Evolutionary conservation across 176 grass and related monocot species (phyloP).

Genomic region (Phoenix roebelenii): DNA sequence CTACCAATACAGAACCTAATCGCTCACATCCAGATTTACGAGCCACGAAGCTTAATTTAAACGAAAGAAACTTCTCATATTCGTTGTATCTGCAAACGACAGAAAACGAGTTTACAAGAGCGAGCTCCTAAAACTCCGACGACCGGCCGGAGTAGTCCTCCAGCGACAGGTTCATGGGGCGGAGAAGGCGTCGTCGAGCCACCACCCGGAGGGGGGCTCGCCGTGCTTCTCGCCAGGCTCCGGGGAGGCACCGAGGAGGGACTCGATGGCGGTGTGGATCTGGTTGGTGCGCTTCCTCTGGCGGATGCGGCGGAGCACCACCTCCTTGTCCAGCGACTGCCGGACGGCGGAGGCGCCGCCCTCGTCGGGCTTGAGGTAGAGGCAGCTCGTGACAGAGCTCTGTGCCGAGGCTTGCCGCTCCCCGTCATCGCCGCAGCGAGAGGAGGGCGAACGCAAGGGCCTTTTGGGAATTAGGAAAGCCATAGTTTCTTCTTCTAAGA

Average conservation of each 20-base stretch:
- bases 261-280: constrained; percentile 25
- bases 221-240: constrained; percentile 3
- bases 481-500: constrained; percentile 16
- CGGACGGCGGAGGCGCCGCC: neutral
- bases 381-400: constrained; percentile 28
- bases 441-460: neutral
- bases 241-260: constrained; percentile 25
- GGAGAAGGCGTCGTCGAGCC: constrained; percentile 64
- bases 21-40: too few relatives aligned
- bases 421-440: neutral
- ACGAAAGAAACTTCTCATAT: too few relatives aligned
- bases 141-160: too few relatives aligned
- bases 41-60: too few relatives aligned
- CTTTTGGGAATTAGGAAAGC: constrained; percentile 32
- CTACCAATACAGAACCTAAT: too few relatives aligned
- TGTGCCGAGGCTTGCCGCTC: neutral
- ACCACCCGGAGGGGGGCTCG: constrained; percentile 12
- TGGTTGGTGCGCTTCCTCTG: constrained; percentile 48
- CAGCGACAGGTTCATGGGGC: constrained; percentile 29
- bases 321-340: constrained; percentile 44
- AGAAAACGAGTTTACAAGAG: too few relatives aligned
- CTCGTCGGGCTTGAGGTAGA: constrained; percentile 37
- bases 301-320: constrained; percentile 65
- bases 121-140: too few relatives aligned
- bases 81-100: too few relatives aligned